These are phyloP conservation scores for Mycena pura DNA, from an alignment of 768 basidiomycete species.

Conservation along the genomic window DNA sequence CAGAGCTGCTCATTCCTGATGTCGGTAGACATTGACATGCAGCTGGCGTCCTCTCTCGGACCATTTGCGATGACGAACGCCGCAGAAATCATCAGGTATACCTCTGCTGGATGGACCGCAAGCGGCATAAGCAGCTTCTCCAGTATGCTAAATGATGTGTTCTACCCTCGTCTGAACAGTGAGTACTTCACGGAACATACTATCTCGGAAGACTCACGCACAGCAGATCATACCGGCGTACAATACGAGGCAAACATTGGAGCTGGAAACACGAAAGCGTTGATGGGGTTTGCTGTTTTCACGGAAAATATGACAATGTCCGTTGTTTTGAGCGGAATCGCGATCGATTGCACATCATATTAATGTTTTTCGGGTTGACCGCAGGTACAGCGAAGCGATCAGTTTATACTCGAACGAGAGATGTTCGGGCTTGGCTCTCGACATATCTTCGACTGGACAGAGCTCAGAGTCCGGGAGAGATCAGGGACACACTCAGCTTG, in stretches of 20 bases:
- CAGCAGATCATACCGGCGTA: constrained; percentile 11
- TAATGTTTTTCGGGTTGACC: constrained; percentile 1
- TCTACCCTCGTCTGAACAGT: constrained; percentile 12
- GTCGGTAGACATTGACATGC: constrained; percentile 11
- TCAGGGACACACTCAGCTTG: constrained; percentile 10
- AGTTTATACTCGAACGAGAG: constrained; percentile 7
- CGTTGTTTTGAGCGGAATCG: constrained; percentile 11
- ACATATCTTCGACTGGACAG: constrained; percentile 9
- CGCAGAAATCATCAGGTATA: constrained; percentile 10
- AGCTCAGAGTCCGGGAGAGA: constrained; percentile 11
- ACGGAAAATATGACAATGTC: constrained; percentile 13
- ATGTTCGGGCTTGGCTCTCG: constrained; percentile 12
- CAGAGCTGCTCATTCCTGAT: constrained; percentile 5
- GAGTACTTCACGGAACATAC: constrained; percentile 5
- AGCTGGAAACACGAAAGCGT: constrained; percentile 12
- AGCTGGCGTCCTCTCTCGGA: constrained; percentile 11
- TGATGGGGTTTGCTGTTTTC: constrained; percentile 11
- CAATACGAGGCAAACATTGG: constrained; percentile 9
- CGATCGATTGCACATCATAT: constrained; percentile 1
- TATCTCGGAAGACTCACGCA: constrained; percentile 1
- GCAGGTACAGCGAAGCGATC: constrained; percentile 12
- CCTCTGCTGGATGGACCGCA: constrained; percentile 7
- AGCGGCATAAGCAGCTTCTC: constrained; percentile 7
- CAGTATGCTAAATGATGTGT: constrained; percentile 8
- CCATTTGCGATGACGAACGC: constrained; percentile 11